phyloP scores from a whole-genome alignment of 1,284 basidiomycete genomes.

The Rhodotorula mucilaginosa region DNA sequence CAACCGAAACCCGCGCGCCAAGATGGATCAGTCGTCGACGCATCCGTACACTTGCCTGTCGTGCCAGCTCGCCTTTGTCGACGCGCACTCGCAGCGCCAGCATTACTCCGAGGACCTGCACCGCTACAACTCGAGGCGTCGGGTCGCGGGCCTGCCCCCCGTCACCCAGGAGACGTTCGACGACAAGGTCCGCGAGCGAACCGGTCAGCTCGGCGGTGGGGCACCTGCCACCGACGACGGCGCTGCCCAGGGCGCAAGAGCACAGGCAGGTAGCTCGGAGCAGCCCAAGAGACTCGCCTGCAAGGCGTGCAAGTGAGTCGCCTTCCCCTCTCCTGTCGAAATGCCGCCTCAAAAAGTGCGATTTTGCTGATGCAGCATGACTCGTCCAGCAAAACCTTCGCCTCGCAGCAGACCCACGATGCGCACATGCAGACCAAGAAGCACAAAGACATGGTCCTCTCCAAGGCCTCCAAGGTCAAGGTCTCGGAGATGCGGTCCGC shows the following conservation, averaged over 20 bases:
- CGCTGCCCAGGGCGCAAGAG: not conserved
- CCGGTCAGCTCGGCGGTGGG: conserved; percentile 4
- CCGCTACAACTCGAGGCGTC: conserved; percentile 97
- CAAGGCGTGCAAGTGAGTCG: conserved; percentile 71
- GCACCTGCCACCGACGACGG: not conserved
- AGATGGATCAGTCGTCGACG: conserved; percentile 12
- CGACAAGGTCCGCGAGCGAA: conserved; percentile 64
- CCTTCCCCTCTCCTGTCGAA: not conserved
- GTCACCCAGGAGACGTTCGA: conserved; percentile 78
- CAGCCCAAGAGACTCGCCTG: conserved; percentile 63
- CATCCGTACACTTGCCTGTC: conserved; percentile 79
- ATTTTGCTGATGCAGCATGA: not conserved
- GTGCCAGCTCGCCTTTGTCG: conserved; percentile 83
- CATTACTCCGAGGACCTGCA: conserved; percentile 95
- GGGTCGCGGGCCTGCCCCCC: conserved; percentile 86
- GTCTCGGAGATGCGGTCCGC: conserved; percentile 24
- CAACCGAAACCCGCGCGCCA: not conserved
- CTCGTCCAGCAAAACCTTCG: conserved; percentile 75
- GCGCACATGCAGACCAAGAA: conserved; percentile 87
- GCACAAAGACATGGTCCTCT: conserved; percentile 77
- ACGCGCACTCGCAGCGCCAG: conserved; percentile 78
- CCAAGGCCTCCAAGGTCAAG: conserved; percentile 45
- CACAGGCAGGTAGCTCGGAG: conserved; percentile 8
- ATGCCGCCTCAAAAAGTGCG: not conserved
- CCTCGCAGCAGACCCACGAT: conserved; percentile 81